Evolutionary conservation across 1,284 basidiomycete species (phyloP), one percentile per base, ranked within the genome.

Genomic region (Agaricales sp.): DNA sequence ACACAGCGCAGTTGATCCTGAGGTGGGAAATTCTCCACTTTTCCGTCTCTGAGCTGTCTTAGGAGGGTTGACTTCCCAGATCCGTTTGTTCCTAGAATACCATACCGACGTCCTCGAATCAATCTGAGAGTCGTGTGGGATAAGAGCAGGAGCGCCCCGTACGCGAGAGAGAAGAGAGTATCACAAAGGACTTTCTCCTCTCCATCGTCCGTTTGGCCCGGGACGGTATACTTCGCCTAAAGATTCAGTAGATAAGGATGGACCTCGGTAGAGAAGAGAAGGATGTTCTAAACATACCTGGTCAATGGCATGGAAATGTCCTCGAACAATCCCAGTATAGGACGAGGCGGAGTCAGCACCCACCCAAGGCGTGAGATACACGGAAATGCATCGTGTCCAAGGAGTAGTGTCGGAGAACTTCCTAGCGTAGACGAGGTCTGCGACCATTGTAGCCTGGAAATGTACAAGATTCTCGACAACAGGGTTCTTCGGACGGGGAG

Each of bases 11-110:
- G 71, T 65, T 92, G 75, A 57, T 87, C 83, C 61, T 83, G 89
- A 11, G 89, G 77, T n/a, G 93, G 93, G 69, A 95, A 97, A 61
- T 93, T 93, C 67, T 97, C 93, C 37, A 93, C 92, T 69, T 96
- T 96, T 51, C 89, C 87, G 60, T 95, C 92, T 45, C 89, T 80
- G 59, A 99, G 82, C 59, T 96, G 94, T 61, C 95, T 90, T 82
- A 99, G 87, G 50, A 99, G 77, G 1, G 96, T 99, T 43, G 89
- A 92, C 71, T 99, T 99, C 57, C 95, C 95, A 52, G 89, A 89
- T 57, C 95, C 95, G 68, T 99, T 99, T 26, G 89, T 79, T 39
- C 93, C 95, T 46, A 96, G 85, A 58, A 99, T 92, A 63, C 96
- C 95, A 68, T 99, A 99, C 53, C 92, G 79, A 57, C 81, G 80